Evolutionary conservation across 1,139 yeast genomes (phyloP), one percentile per base, ranked within the genome.

Genomic region (Geotrichum histeridarum): DNA sequence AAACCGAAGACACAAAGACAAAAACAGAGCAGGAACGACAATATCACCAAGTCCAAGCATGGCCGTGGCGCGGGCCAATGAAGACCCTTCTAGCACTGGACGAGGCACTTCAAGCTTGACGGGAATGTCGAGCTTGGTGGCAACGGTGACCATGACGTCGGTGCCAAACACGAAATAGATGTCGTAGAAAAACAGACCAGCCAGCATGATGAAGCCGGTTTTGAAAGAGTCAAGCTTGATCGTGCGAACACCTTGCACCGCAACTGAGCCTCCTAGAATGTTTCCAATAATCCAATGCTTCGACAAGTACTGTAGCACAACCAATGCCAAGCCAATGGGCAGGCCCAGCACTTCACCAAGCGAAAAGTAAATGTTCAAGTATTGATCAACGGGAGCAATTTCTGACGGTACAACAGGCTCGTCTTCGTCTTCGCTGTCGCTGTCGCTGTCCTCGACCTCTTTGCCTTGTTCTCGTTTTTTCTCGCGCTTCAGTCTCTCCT

Each of bases 81-180:
- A 64, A 12, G 39, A 27, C 4, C 49, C 48, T 30, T 45, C 50
- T 7, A 36, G 37, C 7, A 12, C 37, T 6, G 58, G 58, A 57
- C 66, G 64, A 4, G 86, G 86, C n/a, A 80, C 66, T 14, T 72
- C 61, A n/a, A 82, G 58, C 64, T 80, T 80, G 50, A 78, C 72
- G 0, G 89, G 89, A 9, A 79, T 71, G n/a, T 81, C 79, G 30
- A 83, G 63, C 22, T 61, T 60, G 2, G 77, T 75, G 3, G 88
- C 89, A 18, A 84, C 89, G 0, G 81, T 74, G 48, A 77, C 71
- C 90, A 84, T 84, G 11, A 82, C 73, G 49, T 78, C 75, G 0
- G 86, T 77, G 2, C 78, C 79, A 67, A 83, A 84, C 1, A 84
- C 90, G 69, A 84, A 84, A 63, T 76, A 82, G 42, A 82, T 75